phyloP scores from a whole-genome alignment of 2,329 filamentous ascomycete genomes.

The Botrytis cinerea region DNA sequence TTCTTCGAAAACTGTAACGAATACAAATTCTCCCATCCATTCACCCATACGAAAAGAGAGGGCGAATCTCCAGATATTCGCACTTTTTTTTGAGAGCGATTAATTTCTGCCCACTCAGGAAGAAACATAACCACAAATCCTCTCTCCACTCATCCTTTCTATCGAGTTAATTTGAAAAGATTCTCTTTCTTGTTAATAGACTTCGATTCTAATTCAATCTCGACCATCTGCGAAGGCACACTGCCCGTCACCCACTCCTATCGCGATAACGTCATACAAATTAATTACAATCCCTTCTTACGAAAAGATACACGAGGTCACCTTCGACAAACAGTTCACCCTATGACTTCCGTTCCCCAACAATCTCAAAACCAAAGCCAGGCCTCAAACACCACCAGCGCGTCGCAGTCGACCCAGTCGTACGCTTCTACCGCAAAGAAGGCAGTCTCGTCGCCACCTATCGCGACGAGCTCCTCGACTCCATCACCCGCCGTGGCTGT shows the following conservation, averaged over 20 bases:
- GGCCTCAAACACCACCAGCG: constrained; percentile 58
- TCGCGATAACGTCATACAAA: constrained; percentile 40
- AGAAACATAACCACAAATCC: constrained; percentile 24
- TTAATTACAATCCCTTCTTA: constrained; percentile 18
- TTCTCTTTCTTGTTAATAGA: constrained; percentile 2
- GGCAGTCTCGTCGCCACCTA: constrained; percentile 60
- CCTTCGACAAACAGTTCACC: constrained; percentile 33
- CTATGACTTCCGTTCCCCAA: constrained; percentile 44
- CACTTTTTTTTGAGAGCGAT: constrained; percentile 38
- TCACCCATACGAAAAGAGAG: constrained; percentile 30
- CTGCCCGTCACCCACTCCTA: constrained; percentile 20
- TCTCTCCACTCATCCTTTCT: constrained; percentile 26
- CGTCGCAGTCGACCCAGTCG: constrained; percentile 57
- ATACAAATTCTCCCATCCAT: constrained; percentile 26
- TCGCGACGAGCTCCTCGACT: constrained; percentile 59
- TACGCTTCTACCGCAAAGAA: constrained; percentile 71
- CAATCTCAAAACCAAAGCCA: constrained; percentile 42
- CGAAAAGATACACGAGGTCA: constrained; percentile 28
- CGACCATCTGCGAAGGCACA: constrained; percentile 36
- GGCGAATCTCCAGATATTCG: constrained; percentile 28
- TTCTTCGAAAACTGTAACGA: constrained; percentile 14
- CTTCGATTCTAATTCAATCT: constrained; percentile 32
- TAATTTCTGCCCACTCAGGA: constrained; percentile 40
- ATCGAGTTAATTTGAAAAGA: constrained; percentile 22
- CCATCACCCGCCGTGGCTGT: constrained; percentile 57